phyloP scores from a whole-genome alignment of 2,329 filamentous ascomycete genomes.

The Botrytis porri region DNA sequence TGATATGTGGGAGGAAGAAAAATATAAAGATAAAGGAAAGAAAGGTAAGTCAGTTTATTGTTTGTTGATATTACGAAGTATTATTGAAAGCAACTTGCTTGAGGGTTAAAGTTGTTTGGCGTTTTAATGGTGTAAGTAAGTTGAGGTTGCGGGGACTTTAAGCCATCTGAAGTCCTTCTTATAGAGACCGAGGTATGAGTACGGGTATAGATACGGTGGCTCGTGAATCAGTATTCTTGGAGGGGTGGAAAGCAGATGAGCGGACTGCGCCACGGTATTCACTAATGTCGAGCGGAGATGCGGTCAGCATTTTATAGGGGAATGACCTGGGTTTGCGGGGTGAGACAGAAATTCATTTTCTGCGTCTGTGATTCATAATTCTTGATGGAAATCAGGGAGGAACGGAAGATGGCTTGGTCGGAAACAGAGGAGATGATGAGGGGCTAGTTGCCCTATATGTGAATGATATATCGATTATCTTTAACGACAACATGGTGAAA shows the following conservation, averaged over 20 bases:
- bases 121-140: neutral
- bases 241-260: neutral
- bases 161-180: neutral
- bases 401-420: neutral
- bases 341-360: neutral
- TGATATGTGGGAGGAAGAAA: neutral
- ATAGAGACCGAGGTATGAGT: neutral
- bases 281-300: neutral
- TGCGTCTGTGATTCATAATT: neutral
- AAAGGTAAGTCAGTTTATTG: neutral
- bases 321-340: neutral
- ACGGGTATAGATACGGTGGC: neutral
- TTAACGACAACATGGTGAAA: neutral
- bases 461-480: neutral
- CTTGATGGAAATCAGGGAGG: neutral
- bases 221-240: neutral
- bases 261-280: constrained; percentile 7
- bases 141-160: neutral
- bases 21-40: neutral
- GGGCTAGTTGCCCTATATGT: neutral
- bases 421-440: neutral
- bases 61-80: neutral
- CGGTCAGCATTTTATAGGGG: neutral
- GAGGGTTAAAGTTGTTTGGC: neutral
- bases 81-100: neutral